Base-by-base conservation (phyloP, 257 asterid genomes). In the Fraxinus americana region DNA sequence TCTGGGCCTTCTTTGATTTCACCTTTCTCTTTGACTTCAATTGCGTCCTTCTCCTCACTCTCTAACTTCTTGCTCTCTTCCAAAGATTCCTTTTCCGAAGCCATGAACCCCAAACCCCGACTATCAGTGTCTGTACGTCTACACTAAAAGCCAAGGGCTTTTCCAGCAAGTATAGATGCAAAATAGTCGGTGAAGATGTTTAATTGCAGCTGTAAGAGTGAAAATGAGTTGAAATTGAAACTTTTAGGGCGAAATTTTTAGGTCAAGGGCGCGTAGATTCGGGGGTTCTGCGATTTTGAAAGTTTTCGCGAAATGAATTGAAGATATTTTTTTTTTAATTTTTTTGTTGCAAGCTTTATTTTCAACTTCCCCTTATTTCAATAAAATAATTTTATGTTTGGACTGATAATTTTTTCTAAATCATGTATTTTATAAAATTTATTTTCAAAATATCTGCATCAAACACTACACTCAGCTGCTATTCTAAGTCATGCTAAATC, bases 211-310 rank as follows among this genome's bases (percentile, higher is more conserved):
- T 48, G 71, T 34, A 54, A 9, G 79, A 79, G 73, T 13, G 79
- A 30, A 19, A 52, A 80, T 34, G 80, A 73, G 61, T 65, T 78
- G 79, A 4, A 68, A 70, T 78, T 75, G 81, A 72, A 74, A 75
- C 7, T 83, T 38, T 82, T 25, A 82, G 87, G 88, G 87, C 85
- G 69, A 75, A 75, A 21, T 5, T 54, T 77, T 82, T 23, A 83
- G 90, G 88, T 45, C 77, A 59, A 70, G 77, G 90, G 90, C 86
- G 90, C 87, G 90, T 79, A 82, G 50, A 84, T 86, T 87, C 84
- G 80, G 86, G 86, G 86, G 83, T 43, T 68, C 17, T n/a, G 27
- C 69, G 59, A 50, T 21, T 87, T 80, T 78, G 80, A 84, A 84
- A 84, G 21, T 14, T 82, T 87, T 80, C 71, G 82, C 11, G 67